Evolutionary conservation across 768 basidiomycete genomes (phyloP).

Genomic region (Pulveroboletus sp.): DNA sequence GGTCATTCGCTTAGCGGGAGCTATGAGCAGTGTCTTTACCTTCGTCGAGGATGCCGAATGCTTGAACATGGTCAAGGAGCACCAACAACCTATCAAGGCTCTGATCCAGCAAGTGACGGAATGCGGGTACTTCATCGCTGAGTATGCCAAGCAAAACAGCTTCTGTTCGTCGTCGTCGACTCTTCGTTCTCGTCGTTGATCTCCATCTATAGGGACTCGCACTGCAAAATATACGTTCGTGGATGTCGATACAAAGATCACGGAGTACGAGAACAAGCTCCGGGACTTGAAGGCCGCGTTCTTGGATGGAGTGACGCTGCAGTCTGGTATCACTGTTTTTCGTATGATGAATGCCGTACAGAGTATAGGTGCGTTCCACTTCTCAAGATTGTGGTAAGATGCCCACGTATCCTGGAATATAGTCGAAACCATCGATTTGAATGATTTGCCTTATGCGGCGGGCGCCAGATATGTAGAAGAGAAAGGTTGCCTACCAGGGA

Average conservation of each 20-base stretch:
- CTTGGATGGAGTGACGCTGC: conserved; percentile 13
- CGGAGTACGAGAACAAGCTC: conserved; percentile 16
- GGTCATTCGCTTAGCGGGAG: conserved; percentile 15
- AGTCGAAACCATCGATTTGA: conserved; percentile 18
- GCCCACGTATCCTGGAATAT: neutral
- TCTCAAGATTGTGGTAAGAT: neutral
- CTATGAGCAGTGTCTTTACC: conserved; percentile 10
- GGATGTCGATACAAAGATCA: conserved; percentile 16
- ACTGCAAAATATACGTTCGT: conserved; percentile 15
- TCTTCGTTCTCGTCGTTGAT: neutral
- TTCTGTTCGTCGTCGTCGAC: conserved; percentile 11
- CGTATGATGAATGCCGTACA: conserved; percentile 17
- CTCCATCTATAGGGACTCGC: conserved; percentile 7
- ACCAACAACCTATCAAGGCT: conserved; percentile 3
- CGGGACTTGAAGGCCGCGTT: conserved; percentile 15
- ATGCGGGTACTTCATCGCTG: conserved; percentile 22
- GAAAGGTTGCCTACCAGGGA: conserved; percentile 19
- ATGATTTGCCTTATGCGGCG: conserved; percentile 17
- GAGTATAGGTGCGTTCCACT: conserved; percentile 1
- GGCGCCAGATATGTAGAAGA: conserved; percentile 22
- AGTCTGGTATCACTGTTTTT: conserved; percentile 15
- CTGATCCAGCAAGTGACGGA: conserved; percentile 21
- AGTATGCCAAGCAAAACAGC: conserved; percentile 14
- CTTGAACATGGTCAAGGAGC: conserved; percentile 8
- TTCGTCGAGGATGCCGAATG: conserved; percentile 11